Conservation (phyloP, 2,329 filamentous ascomycete genomes). For the Clarireedia paspali region DNA sequence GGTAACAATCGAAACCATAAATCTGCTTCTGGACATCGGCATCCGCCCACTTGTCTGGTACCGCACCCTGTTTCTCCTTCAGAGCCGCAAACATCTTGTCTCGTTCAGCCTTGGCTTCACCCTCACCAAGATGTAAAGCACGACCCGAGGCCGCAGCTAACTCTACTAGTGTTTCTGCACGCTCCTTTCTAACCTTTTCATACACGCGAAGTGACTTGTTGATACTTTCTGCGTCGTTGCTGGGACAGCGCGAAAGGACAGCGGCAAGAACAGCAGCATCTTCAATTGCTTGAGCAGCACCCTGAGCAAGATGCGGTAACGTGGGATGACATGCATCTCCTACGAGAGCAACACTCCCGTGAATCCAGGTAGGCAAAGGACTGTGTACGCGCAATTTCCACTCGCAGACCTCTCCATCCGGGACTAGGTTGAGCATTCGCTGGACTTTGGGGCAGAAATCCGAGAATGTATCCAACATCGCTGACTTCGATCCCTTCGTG, state of each 20-base stretch:
- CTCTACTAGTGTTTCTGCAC: constrained; percentile 44
- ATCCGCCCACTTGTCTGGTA: constrained; percentile 64
- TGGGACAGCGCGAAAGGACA: constrained; percentile 36
- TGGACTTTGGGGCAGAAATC: constrained; percentile 54
- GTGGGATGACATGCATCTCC: constrained; percentile 63
- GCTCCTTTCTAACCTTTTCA: constrained; percentile 47
- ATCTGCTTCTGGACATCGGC: constrained; percentile 61
- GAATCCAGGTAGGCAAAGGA: constrained; percentile 49
- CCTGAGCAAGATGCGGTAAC: constrained; percentile 59
- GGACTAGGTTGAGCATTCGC: constrained; percentile 51
- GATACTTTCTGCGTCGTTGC: constrained; percentile 31
- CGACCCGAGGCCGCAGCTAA: constrained; percentile 42
- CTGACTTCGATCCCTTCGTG: constrained; percentile 51
- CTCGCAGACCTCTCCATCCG: constrained; percentile 55
- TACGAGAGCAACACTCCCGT: constrained; percentile 46
- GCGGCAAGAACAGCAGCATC: constrained; percentile 55
- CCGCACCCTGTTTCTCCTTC: constrained; percentile 35
- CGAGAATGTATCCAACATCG: constrained; percentile 52
- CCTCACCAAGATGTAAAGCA: constrained; percentile 50
- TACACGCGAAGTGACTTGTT: constrained; percentile 45
- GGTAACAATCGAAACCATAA: constrained; percentile 32
- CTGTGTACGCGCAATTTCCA: constrained; percentile 55
- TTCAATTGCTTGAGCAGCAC: constrained; percentile 61
- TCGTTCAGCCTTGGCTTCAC: constrained; percentile 49
- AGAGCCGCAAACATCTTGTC: constrained; percentile 47